Base-by-base conservation (phyloP, 176 grass and related monocot genomes). In the Juncus effusus region DNA sequence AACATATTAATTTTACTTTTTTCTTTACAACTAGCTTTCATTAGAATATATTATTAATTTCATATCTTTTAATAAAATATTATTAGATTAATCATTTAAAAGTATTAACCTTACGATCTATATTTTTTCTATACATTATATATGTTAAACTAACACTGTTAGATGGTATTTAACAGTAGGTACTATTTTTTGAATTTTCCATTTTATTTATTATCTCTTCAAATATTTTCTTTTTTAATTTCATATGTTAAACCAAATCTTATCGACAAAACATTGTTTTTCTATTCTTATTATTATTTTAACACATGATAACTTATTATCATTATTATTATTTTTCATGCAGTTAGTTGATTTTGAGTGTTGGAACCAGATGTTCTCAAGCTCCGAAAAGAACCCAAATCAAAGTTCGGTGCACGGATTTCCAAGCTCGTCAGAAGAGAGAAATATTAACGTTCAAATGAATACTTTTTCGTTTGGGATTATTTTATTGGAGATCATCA, bases 281-380 rank as follows among this genome's bases (percentile, higher is more conserved):
- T 42, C 10, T 40, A 51, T 19, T 67, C 13, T 40, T 16, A 15
- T 66, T 15, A 59, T 10, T 7, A 52, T 45, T 28, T 28, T 28
- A 28, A 28, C 0, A 28, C 19, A 28, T 28, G 19, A 28, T 28
- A 28, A 28, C 19, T 28, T 28, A 28, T 9, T 55, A 2, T 56
- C 3, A 38, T 59, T 51, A 10, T 80, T 56, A 61, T 64, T 10
- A n/a, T 40, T 40, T 47, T 10, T 60, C 57, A 42, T 85, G 51
- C 75, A 99, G 94, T 64, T 99, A n/a, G 94, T 99, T 42, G 94
- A 99, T 76, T 99, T 93, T 49, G 89, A 99, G 51, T 88, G 88
- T 65, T 99, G 88, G 85, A 99, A 93, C 70, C 72, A 84, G 80
- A 60, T 93, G 56, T 87, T 89, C 61, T 78, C 81, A 2, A 80